Percentiles rank a stretch among this genome's conserved stretches.
Evolutionary conservation across 106 monocot species (phyloP).

Genomic region (Cymbidium sinense): DNA sequence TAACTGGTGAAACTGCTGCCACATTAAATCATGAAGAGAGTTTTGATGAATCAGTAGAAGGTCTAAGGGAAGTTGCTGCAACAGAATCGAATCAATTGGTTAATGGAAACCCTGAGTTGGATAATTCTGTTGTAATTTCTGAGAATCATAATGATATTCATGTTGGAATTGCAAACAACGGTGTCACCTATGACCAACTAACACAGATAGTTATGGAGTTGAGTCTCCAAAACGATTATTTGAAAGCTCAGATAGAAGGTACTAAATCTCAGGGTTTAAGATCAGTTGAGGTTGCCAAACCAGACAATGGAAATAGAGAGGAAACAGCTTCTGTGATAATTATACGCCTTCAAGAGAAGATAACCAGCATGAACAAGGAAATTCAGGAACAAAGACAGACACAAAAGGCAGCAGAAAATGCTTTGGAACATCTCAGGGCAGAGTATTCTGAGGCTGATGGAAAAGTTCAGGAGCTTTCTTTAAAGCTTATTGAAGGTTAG

Average conservation of each 20-base stretch:
- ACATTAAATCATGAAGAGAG: constrained; percentile 17
- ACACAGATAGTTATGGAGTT: constrained; percentile 37
- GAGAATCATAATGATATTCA: constrained; percentile 18
- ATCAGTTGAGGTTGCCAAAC: constrained; percentile 5
- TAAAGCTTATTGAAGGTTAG: constrained; percentile 74
- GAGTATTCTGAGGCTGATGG: constrained; percentile 54
- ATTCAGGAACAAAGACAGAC: constrained; percentile 68
- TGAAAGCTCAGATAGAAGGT: constrained; percentile 45
- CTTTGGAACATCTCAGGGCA: constrained; percentile 79
- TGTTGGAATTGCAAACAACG: background rate
- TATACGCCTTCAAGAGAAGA: constrained; percentile 40
- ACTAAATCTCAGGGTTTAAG: constrained; percentile 12
- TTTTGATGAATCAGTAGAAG: constrained; percentile 6
- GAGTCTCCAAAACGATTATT: constrained; percentile 57
- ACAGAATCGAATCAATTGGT: constrained; percentile 12
- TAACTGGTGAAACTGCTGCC: constrained; percentile 1
- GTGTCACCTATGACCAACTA: constrained; percentile 31
- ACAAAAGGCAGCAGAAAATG: constrained; percentile 80
- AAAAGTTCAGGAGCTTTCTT: constrained; percentile 60
- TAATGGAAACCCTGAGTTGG: constrained; percentile 8
- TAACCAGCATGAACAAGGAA: constrained; percentile 47
- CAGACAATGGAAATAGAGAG: constrained; percentile 12
- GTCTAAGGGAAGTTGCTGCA: constrained; percentile 2
- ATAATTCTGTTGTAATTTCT: constrained; percentile 12
- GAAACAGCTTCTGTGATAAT: constrained; percentile 25